phyloP scores from a whole-genome alignment of 2,329 filamentous ascomycete genomes.

The Xylariomycetidae sp. region DNA sequence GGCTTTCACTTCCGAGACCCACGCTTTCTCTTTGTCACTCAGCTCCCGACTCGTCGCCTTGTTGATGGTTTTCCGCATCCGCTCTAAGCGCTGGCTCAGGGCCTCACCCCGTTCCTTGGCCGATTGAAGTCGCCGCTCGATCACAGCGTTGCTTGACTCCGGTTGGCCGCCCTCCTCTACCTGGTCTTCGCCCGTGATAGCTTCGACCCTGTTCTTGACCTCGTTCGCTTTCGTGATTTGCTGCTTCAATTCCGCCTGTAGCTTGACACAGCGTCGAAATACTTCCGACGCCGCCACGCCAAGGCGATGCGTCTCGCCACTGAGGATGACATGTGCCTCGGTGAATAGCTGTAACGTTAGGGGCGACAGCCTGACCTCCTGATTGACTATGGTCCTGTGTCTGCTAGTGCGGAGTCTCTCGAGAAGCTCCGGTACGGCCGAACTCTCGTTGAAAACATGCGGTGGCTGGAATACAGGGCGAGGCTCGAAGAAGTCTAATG shows the following conservation, averaged over 20 bases:
- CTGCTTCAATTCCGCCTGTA: conserved; percentile 61
- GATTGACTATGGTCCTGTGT: conserved; percentile 55
- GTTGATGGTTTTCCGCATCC: conserved; percentile 33
- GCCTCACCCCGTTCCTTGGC: conserved; percentile 42
- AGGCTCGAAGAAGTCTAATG: conserved; percentile 52
- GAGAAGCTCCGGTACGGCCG: conserved; percentile 49
- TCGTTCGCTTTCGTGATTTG: conserved; percentile 63
- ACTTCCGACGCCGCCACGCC: conserved; percentile 66
- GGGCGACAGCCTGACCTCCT: conserved; percentile 64
- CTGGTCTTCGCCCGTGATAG: conserved; percentile 54
- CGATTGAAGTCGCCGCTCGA: conserved; percentile 47
- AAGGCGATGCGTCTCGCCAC: conserved; percentile 61
- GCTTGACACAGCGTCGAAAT: conserved; percentile 62
- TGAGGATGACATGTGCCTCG: conserved; percentile 65
- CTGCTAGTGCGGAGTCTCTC: conserved; percentile 52
- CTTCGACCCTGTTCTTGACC: conserved; percentile 60
- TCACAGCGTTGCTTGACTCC: conserved; percentile 48
- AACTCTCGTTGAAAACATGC: conserved; percentile 51
- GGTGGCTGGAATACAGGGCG: conserved; percentile 61
- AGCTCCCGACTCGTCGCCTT: conserved; percentile 45
- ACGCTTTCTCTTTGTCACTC: conserved; percentile 56
- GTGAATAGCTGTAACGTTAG: conserved; percentile 67
- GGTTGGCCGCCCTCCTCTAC: conserved; percentile 42
- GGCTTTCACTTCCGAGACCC: conserved; percentile 35
- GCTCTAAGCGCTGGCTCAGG: conserved; percentile 47